A percentile compares a stretch with the other conserved stretches of the same genome.
These are phyloP conservation scores for Pichia paraexigua DNA, from an alignment of 805 yeast genomes.

Conservation along the genomic window DNA sequence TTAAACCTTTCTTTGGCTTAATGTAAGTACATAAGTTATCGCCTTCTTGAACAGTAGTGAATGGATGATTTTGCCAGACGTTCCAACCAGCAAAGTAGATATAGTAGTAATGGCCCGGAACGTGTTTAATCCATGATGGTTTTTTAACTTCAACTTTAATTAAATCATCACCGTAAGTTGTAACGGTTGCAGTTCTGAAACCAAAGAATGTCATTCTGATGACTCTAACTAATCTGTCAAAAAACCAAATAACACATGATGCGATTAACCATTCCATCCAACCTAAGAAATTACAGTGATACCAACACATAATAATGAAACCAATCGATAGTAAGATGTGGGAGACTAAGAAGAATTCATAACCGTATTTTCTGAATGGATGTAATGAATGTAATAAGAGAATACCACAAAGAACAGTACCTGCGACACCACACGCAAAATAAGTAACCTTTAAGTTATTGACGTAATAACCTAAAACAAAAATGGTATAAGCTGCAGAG, in stretches of 20 bases:
- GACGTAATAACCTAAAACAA: conserved; percentile 7
- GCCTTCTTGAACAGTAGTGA: not conserved
- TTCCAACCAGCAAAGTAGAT: not conserved
- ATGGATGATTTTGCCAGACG: not conserved
- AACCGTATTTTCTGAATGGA: conserved; percentile 41
- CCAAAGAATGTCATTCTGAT: conserved; percentile 19
- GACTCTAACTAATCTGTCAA: conserved; percentile 44
- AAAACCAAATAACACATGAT: conserved; percentile 40
- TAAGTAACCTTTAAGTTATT: conserved; percentile 9
- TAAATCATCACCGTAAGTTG: conserved; percentile 6
- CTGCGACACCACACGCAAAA: conserved; percentile 31
- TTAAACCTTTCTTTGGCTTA: not conserved
- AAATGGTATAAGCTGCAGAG: conserved; percentile 27
- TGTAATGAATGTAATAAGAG: conserved; percentile 43
- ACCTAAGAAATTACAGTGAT: conserved; percentile 39
- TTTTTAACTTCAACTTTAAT: conserved; percentile 4
- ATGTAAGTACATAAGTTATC: not conserved
- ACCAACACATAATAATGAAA: conserved; percentile 48
- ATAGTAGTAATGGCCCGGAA: not conserved
- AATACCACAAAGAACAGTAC: conserved; percentile 34
- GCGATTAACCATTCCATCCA: conserved; percentile 30
- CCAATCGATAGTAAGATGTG: conserved; percentile 50
- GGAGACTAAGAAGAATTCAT: conserved; percentile 49
- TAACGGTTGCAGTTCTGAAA: conserved; percentile 13
- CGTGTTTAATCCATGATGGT: not conserved